Evolutionary conservation across 495 filamentous ascomycete genomes (phyloP), one percentile per base, ranked within the genome.

Genomic region (Cudoniella acicularis): DNA sequence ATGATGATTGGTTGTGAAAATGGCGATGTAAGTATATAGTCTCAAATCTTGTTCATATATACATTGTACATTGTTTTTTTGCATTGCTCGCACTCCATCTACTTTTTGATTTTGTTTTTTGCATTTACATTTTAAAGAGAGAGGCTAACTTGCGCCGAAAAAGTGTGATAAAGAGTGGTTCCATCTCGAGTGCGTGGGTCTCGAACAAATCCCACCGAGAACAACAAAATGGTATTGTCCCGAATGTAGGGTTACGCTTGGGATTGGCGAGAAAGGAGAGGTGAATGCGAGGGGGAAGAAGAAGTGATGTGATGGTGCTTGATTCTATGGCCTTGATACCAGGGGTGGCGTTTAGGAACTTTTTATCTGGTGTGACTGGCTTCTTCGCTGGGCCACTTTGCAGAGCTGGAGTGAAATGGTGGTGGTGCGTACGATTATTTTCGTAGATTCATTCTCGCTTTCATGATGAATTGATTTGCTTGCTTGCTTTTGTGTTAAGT

Each of bases 1-100:
- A 87, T 83, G 23, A 98, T 98, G 94, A 92, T 98, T 67, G 86
- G 86, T 64, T 98, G 94, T 66, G 94, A 98, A 65, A 96, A 95
- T 67, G 74, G 76, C 54, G 85, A 95, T 77, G 92, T 96, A 78
- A 83, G 91, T 79, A 61, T 59, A 49, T 62, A 10, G 10, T 50
- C n/a, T 25, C 21, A 6, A 24, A n/a, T 20, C 48, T 25, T 20
- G 10, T 50, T 13, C 18, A 9, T 24, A 9, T 25, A 10, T 54
- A 16, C 42, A 2, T 54, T n/a, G n/a, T n/a, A n/a, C 6, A n/a
- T 41, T 23, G 1, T 9, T 22, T 27, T 55, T 56, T 56, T 36
- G 54, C 57, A 10, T 40, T 21, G 11, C 26, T 36, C n/a, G n/a
- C n/a, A n/a, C n/a, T n/a, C n/a, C n/a, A n/a, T n/a, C n/a, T n/a